Evolutionary conservation across 805 yeast genomes (phyloP), one percentile per base, ranked within the genome.

Genomic region (Pichia deserticola): DNA sequence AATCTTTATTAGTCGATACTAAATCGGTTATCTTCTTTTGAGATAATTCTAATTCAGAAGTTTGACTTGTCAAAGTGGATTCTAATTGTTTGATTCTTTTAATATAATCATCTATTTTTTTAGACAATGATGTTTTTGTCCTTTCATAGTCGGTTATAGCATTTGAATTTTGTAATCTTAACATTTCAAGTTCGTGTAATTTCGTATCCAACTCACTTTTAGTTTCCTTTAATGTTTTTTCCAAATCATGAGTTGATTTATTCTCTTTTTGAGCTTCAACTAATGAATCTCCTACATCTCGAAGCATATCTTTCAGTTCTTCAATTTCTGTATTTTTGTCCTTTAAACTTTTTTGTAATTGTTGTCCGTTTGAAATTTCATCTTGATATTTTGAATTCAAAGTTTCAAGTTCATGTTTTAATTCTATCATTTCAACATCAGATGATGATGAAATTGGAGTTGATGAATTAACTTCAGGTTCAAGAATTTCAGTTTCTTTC

Each of bases 251-350:
- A 12, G 50, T 40, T 30, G 44, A 46, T 28, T 48, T 53, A n/a
- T 59, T 62, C 5, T 59, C 62, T 56, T 84, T 82, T 25, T 82
- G 46, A 48, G 78, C 68, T 5, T 77, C 75, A 1, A 89, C 95
- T 7, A 89, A 70, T 45, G 88, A 95, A 58, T 86, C 78, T 1
- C 97, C 97, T 30, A 89, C 74, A 50, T 78, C 81, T 54, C 76
- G 76, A 48, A 90, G 63, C 87, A 84, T 86, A 51, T 89, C 97
- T 58, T 82, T 78, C 46, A 86, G 71, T 47, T 72, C 75, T 43
- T 81, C 89, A 15, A 89, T 68, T 59, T 89, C 96, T 48, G 79
- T 86, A 11, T 60, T 51, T 52, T 81, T 80, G 8, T 60, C 42
- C 35, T 63, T 66, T n/a, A 79, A 50, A 7, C 66, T 64, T 4